Conservation (phyloP, 2,329 filamentous ascomycete genomes). For the Penicillium sp. region DNA sequence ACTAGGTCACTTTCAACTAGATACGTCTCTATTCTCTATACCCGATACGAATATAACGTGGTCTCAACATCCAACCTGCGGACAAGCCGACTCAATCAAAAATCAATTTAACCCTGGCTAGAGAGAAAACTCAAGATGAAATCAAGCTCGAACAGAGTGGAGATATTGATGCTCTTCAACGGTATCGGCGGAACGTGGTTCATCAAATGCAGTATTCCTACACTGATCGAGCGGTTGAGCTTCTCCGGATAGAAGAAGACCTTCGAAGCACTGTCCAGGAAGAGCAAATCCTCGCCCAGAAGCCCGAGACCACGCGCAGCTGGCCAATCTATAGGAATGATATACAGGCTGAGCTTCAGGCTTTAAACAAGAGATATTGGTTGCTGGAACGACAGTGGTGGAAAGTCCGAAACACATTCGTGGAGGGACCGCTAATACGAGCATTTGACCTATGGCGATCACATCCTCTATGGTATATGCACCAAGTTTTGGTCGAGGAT, state of each 20-base stretch:
- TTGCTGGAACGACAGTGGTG: not conserved
- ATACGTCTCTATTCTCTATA: not conserved
- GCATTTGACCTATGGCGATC: conserved; percentile 11
- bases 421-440: not conserved
- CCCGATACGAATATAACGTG: too few species aligned
- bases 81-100: not conserved
- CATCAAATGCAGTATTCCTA: too few species aligned
- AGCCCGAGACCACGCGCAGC: not conserved
- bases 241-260: not conserved
- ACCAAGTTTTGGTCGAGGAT: conserved; percentile 2
- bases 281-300: not conserved
- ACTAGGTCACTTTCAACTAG: too few species aligned
- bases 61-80: not conserved
- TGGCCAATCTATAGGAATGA: not conserved
- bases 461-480: conserved; percentile 12
- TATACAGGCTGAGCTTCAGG: not conserved
- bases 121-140: not conserved
- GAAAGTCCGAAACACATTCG: not conserved
- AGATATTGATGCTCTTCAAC: not conserved
- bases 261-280: not conserved
- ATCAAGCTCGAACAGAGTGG: not conserved
- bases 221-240: conserved; percentile 10
- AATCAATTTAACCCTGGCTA: not conserved
- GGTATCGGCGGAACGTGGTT: not conserved
- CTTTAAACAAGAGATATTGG: not conserved